phyloP scores from a whole-genome alignment of 352 stramenopile species.

The Blastocystis sp. region DNA sequence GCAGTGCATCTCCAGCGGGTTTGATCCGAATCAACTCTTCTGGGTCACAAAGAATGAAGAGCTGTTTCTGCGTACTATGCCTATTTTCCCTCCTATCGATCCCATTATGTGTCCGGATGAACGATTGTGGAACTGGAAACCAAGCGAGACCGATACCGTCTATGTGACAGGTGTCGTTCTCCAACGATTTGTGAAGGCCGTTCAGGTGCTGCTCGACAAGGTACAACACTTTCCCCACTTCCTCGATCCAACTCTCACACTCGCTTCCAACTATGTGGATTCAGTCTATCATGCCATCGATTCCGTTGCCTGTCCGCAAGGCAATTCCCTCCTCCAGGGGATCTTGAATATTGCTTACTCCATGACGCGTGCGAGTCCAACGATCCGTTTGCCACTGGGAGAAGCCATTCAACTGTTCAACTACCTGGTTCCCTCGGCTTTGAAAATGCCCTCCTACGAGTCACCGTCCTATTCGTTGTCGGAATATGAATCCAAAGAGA shows the following conservation, averaged over 20 bases:
- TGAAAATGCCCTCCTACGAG: not conserved
- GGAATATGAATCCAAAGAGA: not conserved
- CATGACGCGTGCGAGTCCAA: not conserved
- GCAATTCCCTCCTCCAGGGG: not conserved
- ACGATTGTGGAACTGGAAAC: slow-evolving; percentile 38
- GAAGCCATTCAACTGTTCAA: not conserved
- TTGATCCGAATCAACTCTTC: not conserved
- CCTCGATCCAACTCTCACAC: not conserved
- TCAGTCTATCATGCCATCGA: not conserved
- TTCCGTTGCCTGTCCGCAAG: not conserved
- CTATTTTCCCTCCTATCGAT: not conserved
- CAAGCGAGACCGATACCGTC: slow-evolving; percentile 1
- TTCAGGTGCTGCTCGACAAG: not conserved
- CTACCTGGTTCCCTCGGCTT: not conserved
- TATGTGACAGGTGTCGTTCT: not conserved
- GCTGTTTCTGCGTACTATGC: not conserved
- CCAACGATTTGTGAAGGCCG: not conserved
- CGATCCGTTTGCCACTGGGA: not conserved
- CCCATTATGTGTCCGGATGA: not conserved
- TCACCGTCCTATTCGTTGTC: not conserved
- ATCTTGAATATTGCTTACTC: not conserved
- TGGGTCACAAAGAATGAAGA: not conserved
- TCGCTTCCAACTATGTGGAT: not conserved
- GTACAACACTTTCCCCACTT: not conserved
- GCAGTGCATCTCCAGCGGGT: not conserved